Conservation (phyloP, 2,329 filamentous ascomycete species). For the Hymenoscyphus infarciens region DNA sequence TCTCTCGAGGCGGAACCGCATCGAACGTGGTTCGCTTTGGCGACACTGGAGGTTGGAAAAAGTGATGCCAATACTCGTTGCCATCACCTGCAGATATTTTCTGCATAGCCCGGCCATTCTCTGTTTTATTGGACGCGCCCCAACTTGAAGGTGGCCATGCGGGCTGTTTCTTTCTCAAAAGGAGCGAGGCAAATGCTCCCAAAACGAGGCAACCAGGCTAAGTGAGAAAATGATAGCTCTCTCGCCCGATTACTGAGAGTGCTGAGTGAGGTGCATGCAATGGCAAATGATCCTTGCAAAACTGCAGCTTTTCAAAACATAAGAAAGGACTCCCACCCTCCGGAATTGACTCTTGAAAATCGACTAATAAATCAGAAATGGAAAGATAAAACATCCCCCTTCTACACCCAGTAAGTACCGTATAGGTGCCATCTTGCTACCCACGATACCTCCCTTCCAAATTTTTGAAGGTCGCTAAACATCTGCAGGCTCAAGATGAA, state of each 20-base stretch:
- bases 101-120: slow-evolving; percentile 14
- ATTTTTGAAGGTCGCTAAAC: slow-evolving; percentile 26
- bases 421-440: neutral
- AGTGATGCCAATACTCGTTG: slow-evolving; percentile 13
- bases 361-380: neutral
- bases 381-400: neutral
- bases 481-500: slow-evolving; percentile 20
- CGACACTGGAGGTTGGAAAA: slow-evolving; percentile 10
- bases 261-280: slow-evolving; percentile 16
- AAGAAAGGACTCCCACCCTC: slow-evolving; percentile 23
- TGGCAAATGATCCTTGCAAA: slow-evolving; percentile 22
- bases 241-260: slow-evolving; percentile 19
- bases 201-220: slow-evolving; percentile 30
- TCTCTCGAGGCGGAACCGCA: slow-evolving; percentile 11
- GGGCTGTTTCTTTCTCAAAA: slow-evolving; percentile 15
- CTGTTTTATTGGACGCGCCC: slow-evolving; percentile 12
- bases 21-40: slow-evolving; percentile 17
- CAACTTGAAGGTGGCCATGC: slow-evolving; percentile 11
- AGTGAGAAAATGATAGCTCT: slow-evolving; percentile 9
- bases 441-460: slow-evolving; percentile 7
- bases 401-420: neutral
- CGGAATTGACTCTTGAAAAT: neutral
- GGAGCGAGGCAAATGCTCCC: slow-evolving; percentile 17
- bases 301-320: slow-evolving; percentile 19
- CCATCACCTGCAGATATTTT: slow-evolving; percentile 20